phyloP scores from a whole-genome alignment of 2,329 filamentous ascomycete species.

The Neopestalotiopsis sp. region DNA sequence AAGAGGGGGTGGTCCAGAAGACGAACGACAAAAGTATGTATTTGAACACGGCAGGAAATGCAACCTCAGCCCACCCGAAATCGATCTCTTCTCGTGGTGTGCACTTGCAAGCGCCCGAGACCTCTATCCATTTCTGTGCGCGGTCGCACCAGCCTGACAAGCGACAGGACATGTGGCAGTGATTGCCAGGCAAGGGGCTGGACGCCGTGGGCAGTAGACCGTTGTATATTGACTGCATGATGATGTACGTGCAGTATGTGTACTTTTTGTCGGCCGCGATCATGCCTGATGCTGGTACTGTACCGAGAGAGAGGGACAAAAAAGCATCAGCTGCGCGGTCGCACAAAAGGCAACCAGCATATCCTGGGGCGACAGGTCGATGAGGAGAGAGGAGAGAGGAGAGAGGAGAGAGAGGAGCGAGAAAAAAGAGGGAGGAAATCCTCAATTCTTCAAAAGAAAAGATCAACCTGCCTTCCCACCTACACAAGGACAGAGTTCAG shows the following conservation, averaged over 20 bases:
- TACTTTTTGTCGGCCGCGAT: neutral
- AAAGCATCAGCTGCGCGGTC: neutral
- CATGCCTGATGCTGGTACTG: neutral
- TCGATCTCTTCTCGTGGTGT: neutral
- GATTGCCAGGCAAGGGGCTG: neutral
- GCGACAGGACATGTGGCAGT: conserved; percentile 4
- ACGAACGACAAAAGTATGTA: too few relatives aligned
- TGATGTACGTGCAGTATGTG: conserved; percentile 1
- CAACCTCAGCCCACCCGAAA: neutral
- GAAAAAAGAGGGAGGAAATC: neutral
- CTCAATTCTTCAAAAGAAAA: neutral
- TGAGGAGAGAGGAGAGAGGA: neutral
- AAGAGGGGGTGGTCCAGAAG: too few relatives aligned
- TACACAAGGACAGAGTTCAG: too few relatives aligned
- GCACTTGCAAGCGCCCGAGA: neutral
- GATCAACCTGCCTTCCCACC: too few relatives aligned
- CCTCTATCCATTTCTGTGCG: neutral
- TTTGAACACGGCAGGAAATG: too few relatives aligned
- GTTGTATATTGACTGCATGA: conserved; percentile 6
- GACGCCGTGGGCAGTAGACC: neutral
- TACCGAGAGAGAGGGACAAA: neutral
- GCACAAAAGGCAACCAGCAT: neutral
- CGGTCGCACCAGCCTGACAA: neutral
- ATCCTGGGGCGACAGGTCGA: neutral
- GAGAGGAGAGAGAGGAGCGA: neutral